Base-by-base conservation (phyloP, 2,329 filamentous ascomycete genomes). In the Microdochium paspali region DNA sequence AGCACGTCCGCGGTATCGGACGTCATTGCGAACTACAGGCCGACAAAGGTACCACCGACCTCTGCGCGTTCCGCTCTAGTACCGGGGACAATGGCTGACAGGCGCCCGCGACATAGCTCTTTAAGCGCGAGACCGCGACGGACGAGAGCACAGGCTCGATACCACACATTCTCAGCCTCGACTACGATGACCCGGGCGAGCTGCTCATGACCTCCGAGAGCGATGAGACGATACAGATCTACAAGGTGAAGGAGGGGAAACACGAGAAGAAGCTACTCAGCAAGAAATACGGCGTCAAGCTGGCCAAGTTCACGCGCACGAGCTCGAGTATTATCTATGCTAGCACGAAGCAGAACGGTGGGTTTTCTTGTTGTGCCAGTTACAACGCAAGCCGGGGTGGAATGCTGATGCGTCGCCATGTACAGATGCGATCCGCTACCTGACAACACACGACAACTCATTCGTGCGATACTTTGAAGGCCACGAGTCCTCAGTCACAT, bases 381-480 rank as follows among this genome's bases (percentile, higher is more conserved):
- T 15, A 18, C 10, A 3, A 21, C 13, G 26, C 13, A 18, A 12
- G 13, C 31, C 13, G 31, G 28, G 9, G 28, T 9, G 28, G 28
- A 30, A 30, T 9, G 10, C 31, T 18, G 18, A 35, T 12, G n/a
- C 10, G 31, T n/a, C 12, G 21, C 15, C 13, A 12, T 20, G 7
- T 24, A 10, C 49, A 84, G 85, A 91, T 71, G 90, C 81, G 58
- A 94, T 86, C 55, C 84, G 82, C 62, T 96, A 86, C 68, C 85
- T 90, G 52, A 94, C 80, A 48, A 95, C 85, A 12, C 93, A 98
- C 66, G 93, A 97, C 66, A 96, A 97, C 69, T 87, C 85, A 50
- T 98, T 95, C 65, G 87, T 97, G 52, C 86, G 93, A 52, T 98
- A 98, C 68, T 98, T 97, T 63, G 84, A 87, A 51, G 93, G 91